phyloP scores from a whole-genome alignment of 352 stramenopile species.

The Lagenidium sp. region DNA sequence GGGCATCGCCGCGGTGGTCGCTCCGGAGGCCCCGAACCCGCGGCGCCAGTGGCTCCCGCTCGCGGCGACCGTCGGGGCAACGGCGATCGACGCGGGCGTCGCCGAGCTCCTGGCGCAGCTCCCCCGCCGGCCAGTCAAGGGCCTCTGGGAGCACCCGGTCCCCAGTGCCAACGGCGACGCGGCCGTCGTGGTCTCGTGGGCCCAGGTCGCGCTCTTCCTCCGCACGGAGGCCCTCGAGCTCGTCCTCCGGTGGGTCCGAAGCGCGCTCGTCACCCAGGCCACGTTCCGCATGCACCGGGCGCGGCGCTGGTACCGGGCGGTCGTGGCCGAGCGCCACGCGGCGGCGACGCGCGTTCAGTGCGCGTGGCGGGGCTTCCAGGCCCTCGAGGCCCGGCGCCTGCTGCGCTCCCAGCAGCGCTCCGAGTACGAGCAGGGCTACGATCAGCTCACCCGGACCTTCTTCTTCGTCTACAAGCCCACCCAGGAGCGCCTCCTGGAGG shows the following conservation, averaged over 20 bases:
- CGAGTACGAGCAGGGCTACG: constrained; percentile 58
- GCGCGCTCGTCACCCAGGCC: constrained; percentile 35
- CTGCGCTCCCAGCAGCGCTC: constrained; percentile 54
- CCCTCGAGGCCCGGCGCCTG: constrained; percentile 21
- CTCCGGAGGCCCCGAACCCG: neutral
- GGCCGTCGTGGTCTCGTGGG: constrained; percentile 45
- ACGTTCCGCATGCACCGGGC: constrained; percentile 48
- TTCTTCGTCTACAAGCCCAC: constrained; percentile 66
- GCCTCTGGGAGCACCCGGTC: constrained; percentile 50
- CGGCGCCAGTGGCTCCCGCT: neutral
- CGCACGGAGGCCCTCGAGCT: constrained; percentile 49
- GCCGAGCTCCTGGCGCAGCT: constrained; percentile 26
- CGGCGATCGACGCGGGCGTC: constrained; percentile 16
- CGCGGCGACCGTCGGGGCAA: neutral
- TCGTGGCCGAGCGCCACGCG: constrained; percentile 21
- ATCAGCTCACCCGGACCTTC: constrained; percentile 38
- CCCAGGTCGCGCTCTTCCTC: constrained; percentile 57
- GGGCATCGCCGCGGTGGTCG: neutral
- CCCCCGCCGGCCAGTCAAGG: constrained; percentile 23
- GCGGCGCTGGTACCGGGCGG: constrained; percentile 39
- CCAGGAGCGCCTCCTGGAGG: constrained; percentile 45
- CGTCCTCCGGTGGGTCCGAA: constrained; percentile 41
- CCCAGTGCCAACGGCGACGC: neutral
- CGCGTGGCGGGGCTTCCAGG: constrained; percentile 31
- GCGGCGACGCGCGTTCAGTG: constrained; percentile 45